Base-by-base conservation (phyloP, 2,329 filamentous ascomycete species). In the Verticillium alfalfae region DNA sequence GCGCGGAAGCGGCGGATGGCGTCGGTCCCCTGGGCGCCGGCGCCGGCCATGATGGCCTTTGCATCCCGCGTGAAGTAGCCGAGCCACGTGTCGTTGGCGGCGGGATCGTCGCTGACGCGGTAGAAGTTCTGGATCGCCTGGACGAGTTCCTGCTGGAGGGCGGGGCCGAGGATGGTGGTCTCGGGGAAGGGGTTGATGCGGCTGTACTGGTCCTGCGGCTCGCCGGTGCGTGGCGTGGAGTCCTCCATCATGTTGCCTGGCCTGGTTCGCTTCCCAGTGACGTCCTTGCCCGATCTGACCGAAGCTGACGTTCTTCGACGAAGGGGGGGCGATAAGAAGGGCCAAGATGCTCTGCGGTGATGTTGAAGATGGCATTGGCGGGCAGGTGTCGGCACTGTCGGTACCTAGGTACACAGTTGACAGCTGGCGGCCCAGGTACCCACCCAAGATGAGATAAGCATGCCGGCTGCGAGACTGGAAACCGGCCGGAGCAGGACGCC, bases 81-180 rank as follows among this genome's bases (percentile, higher is more conserved):
- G 13, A 64, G 34, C 63, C 63, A 64, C 31, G 57, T 59, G 22
- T 64, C 61, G 41, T 61, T 57, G 10, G 56, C 26, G 8, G 59
- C 59, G 49, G 54, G 41, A 41, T 63, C 57, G 55, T 64, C 63
- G 57, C 63, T 64, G 16, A 60, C 61, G 22, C 63, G 63, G 38
- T 64, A 64, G 57, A 64, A 64, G 63, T 63, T 59, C 54, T 60
- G 62, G 16, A 64, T 57, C n/a, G 41, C 10, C 18, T 49, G 41
- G 41, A 49, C 8, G 22, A 49, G n/a, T 18, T 49, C n/a, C 41
- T 13, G 41, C 18, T 49, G 41, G 12, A 49, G 41, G 41, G 18
- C 7, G 26, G 41, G 41, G 18, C 41, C 41, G 18, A 49, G 41
- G 6, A 18, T n/a, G 41, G 41, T 49, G n/a, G 41, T 26, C 9